Base-by-base conservation (phyloP, 2,329 filamentous ascomycete species). In the Ophiosphaerella herpotricha region DNA sequence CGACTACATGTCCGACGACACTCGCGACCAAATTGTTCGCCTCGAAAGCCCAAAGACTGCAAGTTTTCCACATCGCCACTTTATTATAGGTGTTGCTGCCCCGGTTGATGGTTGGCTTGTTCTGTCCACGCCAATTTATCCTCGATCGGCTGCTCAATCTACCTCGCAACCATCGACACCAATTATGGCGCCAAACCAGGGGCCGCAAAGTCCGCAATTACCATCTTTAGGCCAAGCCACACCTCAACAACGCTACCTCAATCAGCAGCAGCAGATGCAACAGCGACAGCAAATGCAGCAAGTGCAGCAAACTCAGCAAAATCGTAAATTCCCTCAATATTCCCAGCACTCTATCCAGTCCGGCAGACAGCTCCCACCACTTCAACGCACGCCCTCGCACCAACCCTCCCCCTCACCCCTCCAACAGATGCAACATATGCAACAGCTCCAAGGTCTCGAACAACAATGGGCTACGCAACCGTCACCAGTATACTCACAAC, bases 51-150 rank as follows among this genome's bases (percentile, higher is more conserved):
- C 46, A 21, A 66, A 60, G 42, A 48, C 48, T 7, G 26, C 48
- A 31, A 53, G 66, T 43, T 73, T 76, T 52, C 49, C 68, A 29
- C 73, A 73, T 38, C 67, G 75, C 12, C 57, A 66, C 7, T 77
- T 74, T 45, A 67, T 80, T 18, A 68, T 78, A 13, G 76, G 76
- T 42, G 56, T 55, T 5, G 49, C 60, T 38, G 48, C 61, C 14
- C 57, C 64, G 11, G 58, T 66, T 6, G 75, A 78, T 39, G 68
- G 70, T 5, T 79, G 77, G 76, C 70, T 79, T 12, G 71, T 70
- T 6, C 60, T 78, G 32, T 70, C 70, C 5, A 74, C 68, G 26
- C 64, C 68, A 11, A 53, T 68, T 44, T 55, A 50, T 26, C 41
- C 47, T 43, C 42, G 59, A 16, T 32, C 46, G 33, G 56, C 34